phyloP scores from a whole-genome alignment of 202 grass and related monocot species.

The Musa balbisiana region DNA sequence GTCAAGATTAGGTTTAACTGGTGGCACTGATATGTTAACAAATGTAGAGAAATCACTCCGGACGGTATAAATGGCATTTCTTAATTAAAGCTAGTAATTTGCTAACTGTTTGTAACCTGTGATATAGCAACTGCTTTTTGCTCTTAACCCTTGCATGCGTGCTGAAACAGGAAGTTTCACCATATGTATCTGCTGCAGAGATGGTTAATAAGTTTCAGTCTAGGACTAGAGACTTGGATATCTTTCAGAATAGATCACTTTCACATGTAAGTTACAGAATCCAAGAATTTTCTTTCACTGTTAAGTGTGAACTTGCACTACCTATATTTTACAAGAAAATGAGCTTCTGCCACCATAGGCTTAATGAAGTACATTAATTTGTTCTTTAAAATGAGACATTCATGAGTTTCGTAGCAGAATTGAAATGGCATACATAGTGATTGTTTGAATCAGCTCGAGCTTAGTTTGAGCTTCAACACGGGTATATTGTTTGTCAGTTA shows the following conservation, averaged over 20 bases:
- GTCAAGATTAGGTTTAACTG: slow-evolving; percentile 37
- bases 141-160: neutral
- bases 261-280: slow-evolving; percentile 38
- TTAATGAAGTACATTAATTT: neutral
- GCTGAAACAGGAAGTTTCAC: slow-evolving; percentile 37
- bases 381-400: neutral
- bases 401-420: too few species aligned
- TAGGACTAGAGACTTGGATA: slow-evolving; percentile 50
- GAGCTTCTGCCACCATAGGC: neutral
- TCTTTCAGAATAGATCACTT: slow-evolving; percentile 31
- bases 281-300: slow-evolving; percentile 11
- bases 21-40: slow-evolving; percentile 25
- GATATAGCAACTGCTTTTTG: neutral
- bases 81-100: slow-evolving; percentile 10
- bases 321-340: neutral
- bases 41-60: slow-evolving; percentile 20
- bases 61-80: slow-evolving; percentile 38
- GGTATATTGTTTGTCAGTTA: neutral
- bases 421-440: neutral
- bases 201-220: slow-evolving; percentile 84
- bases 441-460: neutral
- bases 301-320: too few species aligned
- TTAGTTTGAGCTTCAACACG: neutral
- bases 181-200: slow-evolving; percentile 73
- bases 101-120: slow-evolving; percentile 10